Evolutionary conservation across 768 basidiomycete species (phyloP).

Genomic region (Fomitopsis serialis): DNA sequence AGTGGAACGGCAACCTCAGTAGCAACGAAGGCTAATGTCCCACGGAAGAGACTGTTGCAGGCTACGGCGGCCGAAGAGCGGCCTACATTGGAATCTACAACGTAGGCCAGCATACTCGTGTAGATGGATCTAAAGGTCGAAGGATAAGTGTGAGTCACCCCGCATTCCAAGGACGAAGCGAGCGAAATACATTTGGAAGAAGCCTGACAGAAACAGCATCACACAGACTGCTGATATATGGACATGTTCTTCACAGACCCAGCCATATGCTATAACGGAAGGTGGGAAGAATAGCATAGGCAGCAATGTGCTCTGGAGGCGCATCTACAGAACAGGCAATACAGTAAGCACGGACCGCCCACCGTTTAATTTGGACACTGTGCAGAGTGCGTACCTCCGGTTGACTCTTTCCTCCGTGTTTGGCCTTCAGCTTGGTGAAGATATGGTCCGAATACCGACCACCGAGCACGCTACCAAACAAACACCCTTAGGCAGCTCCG

Average conservation of each 20-base stretch:
- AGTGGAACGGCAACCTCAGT: conserved; percentile 73
- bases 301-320: conserved; percentile 56
- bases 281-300: conserved; percentile 58
- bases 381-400: conserved; percentile 52
- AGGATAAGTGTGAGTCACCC: neutral
- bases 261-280: conserved; percentile 64
- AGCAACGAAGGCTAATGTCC: conserved; percentile 59
- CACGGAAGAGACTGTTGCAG: conserved; percentile 72
- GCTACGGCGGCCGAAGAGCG: conserved; percentile 74
- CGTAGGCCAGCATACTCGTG: conserved; percentile 70
- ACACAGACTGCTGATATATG: conserved; percentile 67
- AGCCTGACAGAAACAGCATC: conserved; percentile 69
- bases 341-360: neutral
- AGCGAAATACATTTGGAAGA: conserved; percentile 58
- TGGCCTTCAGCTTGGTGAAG: conserved; percentile 34
- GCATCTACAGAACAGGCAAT: conserved; percentile 44
- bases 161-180: neutral
- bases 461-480: conserved; percentile 50
- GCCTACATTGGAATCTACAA: conserved; percentile 84
- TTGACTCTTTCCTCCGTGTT: conserved; percentile 41
- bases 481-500: conserved; percentile 33
- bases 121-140: conserved; percentile 45
- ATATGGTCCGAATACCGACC: conserved; percentile 55
- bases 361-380: neutral
- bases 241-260: conserved; percentile 61